Base-by-base conservation (phyloP, 2,329 filamentous ascomycete genomes). In the Diaporthe humulicola region DNA sequence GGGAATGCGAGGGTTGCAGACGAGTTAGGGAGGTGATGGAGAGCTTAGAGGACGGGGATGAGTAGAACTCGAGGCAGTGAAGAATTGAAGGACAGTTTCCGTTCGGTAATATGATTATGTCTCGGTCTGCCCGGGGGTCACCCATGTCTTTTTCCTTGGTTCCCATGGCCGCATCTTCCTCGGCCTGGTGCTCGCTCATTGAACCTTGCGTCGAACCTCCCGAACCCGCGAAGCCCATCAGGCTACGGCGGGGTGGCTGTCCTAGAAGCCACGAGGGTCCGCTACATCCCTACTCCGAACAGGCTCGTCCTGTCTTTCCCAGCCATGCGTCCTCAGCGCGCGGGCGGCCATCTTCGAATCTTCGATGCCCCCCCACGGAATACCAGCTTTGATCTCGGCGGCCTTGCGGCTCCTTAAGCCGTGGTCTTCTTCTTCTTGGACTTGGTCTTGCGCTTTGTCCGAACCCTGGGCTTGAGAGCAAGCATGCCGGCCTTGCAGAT, bases 401-500 rank as follows among this genome's bases (percentile, higher is more conserved):
- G 6, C 17, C 25, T 64, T 10, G 7, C 33, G 22, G 10, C 33
- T 22, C 19, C 40, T 25, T 38, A 70, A 56, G 73, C 64, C 25
- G 79, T 80, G 0, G 83, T 84, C 84, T 90, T 92, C 87, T 92
- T 94, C 86, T 88, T 91, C 86, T 93, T 94, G 77, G 93, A 95
- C 83, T 93, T 94, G 79, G 93, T 92, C 82, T 94, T 94, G 87
- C 93, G 92, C 89, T 95, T 96, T 84, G 93, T 98, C 81, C 95
- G 90, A 85, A 98, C 96, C 79, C 97, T 90, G 82, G 98, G 98
- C 90, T 98, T 98, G 85, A 99, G 82, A 10, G 93, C 92, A 66
- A 90, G 89, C 95, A 98, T 98, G 8, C 95, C 95, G 0, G 89
- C 87, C 87, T 98, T 98, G 85, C 96, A 98, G 4, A 95, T 89